These are phyloP conservation scores for Selaginella moellendorffii DNA, from an alignment of 75 land plant genomes.

Conservation along the genomic window DNA sequence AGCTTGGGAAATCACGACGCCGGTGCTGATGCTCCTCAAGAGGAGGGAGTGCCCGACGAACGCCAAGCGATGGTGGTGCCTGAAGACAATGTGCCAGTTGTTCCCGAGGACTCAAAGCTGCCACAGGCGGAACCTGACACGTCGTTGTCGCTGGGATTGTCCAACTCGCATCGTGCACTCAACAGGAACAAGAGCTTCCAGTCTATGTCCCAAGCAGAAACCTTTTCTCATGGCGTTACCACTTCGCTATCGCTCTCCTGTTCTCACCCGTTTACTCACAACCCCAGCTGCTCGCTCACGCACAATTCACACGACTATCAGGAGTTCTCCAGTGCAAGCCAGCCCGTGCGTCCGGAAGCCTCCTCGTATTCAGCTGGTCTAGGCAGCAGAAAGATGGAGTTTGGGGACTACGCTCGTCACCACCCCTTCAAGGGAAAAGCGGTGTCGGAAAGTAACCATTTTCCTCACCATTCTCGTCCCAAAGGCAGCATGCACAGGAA, in stretches of 20 bases:
- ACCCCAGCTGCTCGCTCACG: slow-evolving; percentile 89
- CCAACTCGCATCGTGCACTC: not conserved
- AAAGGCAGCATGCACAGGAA: not conserved
- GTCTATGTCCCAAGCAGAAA: slow-evolving; percentile 17
- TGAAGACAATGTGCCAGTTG: not conserved
- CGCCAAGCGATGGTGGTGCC: no score
- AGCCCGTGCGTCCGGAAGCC: slow-evolving; percentile 49
- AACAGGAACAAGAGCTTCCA: not conserved
- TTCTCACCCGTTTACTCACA: slow-evolving; percentile 69
- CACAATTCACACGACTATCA: slow-evolving; percentile 61
- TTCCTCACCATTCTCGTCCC: not conserved
- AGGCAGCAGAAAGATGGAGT: not conserved
- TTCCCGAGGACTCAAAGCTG: not conserved
- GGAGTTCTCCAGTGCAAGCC: slow-evolving; percentile 57
- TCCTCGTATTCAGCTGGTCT: not conserved
- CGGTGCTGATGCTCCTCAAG: not conserved
- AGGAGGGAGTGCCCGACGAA: not conserved
- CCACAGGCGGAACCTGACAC: not conserved
- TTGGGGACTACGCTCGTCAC: not conserved
- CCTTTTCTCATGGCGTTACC: slow-evolving; percentile 67
- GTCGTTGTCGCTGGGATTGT: not conserved
- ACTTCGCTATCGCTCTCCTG: slow-evolving; percentile 70
- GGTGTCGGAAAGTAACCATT: not conserved
- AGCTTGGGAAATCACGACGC: not conserved
- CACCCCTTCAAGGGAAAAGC: not conserved